Percentiles rank a stretch among this genome's conserved stretches.
Conservation (phyloP, 2,329 filamentous ascomycete species). For the Fusarium haematococcum region DNA sequence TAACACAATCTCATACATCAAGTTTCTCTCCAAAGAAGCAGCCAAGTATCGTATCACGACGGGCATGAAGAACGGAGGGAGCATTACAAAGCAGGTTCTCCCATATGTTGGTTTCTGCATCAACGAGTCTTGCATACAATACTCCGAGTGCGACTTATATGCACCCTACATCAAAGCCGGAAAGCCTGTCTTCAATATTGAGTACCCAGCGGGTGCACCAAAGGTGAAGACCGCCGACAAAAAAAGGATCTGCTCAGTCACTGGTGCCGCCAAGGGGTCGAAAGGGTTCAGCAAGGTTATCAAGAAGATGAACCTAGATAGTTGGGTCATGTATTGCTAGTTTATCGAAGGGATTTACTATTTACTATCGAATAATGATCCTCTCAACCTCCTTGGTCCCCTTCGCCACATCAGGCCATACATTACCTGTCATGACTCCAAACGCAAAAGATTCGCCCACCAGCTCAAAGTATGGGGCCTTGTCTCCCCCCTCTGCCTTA, state of each 20-base stretch:
- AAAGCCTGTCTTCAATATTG: constrained; percentile 80
- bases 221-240: constrained; percentile 49
- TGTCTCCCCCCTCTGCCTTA: too few species aligned
- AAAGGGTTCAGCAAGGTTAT: constrained; percentile 72
- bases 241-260: constrained; percentile 56
- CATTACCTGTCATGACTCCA: not conserved
- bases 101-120: constrained; percentile 72
- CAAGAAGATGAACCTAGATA: constrained; percentile 73
- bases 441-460: not conserved
- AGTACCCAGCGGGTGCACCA: constrained; percentile 70
- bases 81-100: constrained; percentile 64
- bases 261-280: constrained; percentile 54
- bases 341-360: not conserved
- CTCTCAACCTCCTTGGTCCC: not conserved
- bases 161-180: constrained; percentile 66
- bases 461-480: not conserved
- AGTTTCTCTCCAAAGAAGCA: constrained; percentile 69
- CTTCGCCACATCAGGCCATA: not conserved
- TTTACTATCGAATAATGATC: not conserved
- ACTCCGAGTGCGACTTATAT: constrained; percentile 70
- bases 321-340: constrained; percentile 69
- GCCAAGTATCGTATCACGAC: constrained; percentile 66
- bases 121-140: constrained; percentile 76
- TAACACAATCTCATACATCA: constrained; percentile 69
- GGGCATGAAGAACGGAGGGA: constrained; percentile 76